Evolutionary conservation across 1,284 basidiomycete species (phyloP).

Genomic region (Ceratobasidium sp.): DNA sequence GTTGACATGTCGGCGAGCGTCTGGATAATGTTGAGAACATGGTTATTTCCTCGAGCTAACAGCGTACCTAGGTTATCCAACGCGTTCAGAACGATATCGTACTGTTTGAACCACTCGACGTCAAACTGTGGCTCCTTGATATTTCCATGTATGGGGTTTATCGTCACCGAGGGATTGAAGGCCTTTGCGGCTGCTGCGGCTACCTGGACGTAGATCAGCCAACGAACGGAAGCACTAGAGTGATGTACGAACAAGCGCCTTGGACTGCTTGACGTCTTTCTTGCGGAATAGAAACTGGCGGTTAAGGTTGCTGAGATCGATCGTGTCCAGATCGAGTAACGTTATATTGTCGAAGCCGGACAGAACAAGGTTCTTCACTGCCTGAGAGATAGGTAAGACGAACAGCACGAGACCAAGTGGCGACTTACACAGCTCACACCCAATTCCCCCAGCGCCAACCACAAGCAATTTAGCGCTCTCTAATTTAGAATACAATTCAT

Average conservation of each 20-base stretch:
- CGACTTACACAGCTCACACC: slow-evolving; percentile 88
- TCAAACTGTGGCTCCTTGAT: slow-evolving; percentile 95
- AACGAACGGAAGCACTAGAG: slow-evolving; percentile 3
- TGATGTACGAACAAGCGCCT: slow-evolving; percentile 70
- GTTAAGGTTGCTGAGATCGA: slow-evolving; percentile 98
- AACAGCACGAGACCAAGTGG: not conserved
- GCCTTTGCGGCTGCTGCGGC: slow-evolving; percentile 87
- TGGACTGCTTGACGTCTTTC: slow-evolving; percentile 96
- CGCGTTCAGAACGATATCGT: slow-evolving; percentile 95
- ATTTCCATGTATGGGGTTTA: slow-evolving; percentile 91
- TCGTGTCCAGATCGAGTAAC: slow-evolving; percentile 95
- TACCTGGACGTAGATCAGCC: slow-evolving; percentile 57
- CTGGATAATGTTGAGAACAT: slow-evolving; percentile 48
- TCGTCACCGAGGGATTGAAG: slow-evolving; percentile 91
- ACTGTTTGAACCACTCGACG: slow-evolving; percentile 85
- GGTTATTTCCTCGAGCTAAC: not conserved
- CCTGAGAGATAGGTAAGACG: not conserved
- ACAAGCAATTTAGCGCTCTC: slow-evolving; percentile 64
- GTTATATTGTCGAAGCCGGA: slow-evolving; percentile 94
- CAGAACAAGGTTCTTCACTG: slow-evolving; percentile 95
- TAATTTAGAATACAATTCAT: slow-evolving; percentile 38
- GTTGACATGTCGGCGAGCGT: slow-evolving; percentile 93
- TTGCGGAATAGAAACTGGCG: slow-evolving; percentile 98
- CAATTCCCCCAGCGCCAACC: slow-evolving; percentile 97
- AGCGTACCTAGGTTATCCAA: slow-evolving; percentile 90